Evolutionary conservation across 2,329 filamentous ascomycete genomes (phyloP).

Genomic region (Didymosphaeria variabile): DNA sequence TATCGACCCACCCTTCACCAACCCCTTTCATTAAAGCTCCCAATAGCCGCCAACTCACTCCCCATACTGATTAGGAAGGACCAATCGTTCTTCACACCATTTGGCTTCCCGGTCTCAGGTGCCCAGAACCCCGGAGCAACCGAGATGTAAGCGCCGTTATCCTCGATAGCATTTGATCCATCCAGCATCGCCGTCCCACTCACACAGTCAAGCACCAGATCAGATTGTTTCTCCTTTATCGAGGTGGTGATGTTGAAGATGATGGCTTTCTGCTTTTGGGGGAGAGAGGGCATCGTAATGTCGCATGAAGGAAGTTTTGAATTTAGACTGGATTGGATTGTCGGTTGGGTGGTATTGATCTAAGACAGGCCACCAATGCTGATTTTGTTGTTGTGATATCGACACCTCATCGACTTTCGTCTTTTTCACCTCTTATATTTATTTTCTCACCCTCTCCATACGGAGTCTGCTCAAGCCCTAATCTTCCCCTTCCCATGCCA

Average conservation of each 20-base stretch:
- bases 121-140: conserved; percentile 43
- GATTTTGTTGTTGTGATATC: neutral
- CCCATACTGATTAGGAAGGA: conserved; percentile 55
- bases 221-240: conserved; percentile 44
- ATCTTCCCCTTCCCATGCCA: neutral
- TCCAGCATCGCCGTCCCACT: conserved; percentile 54
- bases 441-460: neutral
- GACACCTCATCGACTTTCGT: neutral
- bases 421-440: neutral
- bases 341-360: neutral
- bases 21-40: conserved; percentile 51
- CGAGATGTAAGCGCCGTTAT: conserved; percentile 50
- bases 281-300: conserved; percentile 14
- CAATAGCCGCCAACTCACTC: conserved; percentile 49
- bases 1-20: conserved; percentile 51
- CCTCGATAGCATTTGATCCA: conserved; percentile 54
- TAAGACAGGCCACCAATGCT: neutral
- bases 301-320: neutral
- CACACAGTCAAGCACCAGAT: conserved; percentile 57
- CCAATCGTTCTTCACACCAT: conserved; percentile 49
- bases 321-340: neutral
- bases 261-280: conserved; percentile 27
- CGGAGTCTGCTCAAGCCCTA: neutral
- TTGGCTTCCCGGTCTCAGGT: conserved; percentile 40
- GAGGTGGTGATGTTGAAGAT: conserved; percentile 28